A percentile compares a stretch with the other conserved stretches of the same genome.
Conservation (phyloP, 192 early-diverging fungal species). For the Backusella australiensis region DNA sequence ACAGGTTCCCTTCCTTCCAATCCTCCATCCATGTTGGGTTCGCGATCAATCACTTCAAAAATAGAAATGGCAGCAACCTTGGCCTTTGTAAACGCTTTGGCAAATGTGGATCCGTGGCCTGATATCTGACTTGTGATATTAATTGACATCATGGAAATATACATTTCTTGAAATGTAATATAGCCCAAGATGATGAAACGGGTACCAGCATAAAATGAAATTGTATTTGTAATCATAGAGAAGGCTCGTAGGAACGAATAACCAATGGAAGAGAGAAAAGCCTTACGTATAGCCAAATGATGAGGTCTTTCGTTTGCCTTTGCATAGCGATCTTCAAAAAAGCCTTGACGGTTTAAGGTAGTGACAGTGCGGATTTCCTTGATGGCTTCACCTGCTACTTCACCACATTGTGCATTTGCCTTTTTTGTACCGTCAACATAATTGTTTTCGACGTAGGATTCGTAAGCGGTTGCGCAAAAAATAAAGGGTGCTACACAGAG, state of each 20-base stretch:
- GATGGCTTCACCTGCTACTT: slow-evolving; percentile 82
- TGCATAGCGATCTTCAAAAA: slow-evolving; percentile 65
- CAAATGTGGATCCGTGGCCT: slow-evolving; percentile 66
- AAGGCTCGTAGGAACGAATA: slow-evolving; percentile 67
- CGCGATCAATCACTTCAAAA: slow-evolving; percentile 70
- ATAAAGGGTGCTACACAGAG: slow-evolving; percentile 61
- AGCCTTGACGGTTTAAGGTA: slow-evolving; percentile 66
- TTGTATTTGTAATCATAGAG: slow-evolving; percentile 69
- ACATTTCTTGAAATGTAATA: slow-evolving; percentile 21
- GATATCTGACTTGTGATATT: slow-evolving; percentile 40
- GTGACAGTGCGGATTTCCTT: slow-evolving; percentile 83
- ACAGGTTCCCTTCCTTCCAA: slow-evolving; percentile 36
- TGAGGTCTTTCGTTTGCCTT: slow-evolving; percentile 68
- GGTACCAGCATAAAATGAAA: slow-evolving; percentile 71
- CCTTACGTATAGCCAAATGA: slow-evolving; percentile 58
- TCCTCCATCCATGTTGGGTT: slow-evolving; percentile 63
- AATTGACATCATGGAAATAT: slow-evolving; percentile 16
- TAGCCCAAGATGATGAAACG: slow-evolving; percentile 14
- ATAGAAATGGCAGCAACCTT: slow-evolving; percentile 73
- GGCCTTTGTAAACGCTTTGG: slow-evolving; percentile 76
- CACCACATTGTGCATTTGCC: slow-evolving; percentile 75
- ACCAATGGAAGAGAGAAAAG: slow-evolving; percentile 63
- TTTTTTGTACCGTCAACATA: slow-evolving; percentile 61
- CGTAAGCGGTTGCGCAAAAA: slow-evolving; percentile 44
- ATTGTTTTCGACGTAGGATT: slow-evolving; percentile 48